Evolutionary conservation across 2,329 filamentous ascomycete genomes (phyloP).

Genomic region (Fusarium drepaniforme): DNA sequence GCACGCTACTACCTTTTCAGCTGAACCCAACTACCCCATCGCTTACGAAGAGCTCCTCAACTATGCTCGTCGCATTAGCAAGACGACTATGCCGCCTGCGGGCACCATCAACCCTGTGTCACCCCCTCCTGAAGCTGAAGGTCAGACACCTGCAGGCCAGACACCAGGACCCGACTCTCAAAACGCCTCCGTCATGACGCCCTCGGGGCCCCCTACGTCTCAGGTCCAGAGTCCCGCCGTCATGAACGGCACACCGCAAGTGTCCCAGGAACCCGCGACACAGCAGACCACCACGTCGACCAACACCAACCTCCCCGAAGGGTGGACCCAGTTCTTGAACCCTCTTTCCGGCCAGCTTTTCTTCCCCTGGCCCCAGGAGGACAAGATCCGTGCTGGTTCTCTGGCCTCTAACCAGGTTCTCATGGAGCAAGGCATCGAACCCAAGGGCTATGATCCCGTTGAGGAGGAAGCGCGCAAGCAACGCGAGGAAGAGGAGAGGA

Average conservation of each 20-base stretch:
- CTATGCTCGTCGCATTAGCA: slow-evolving; percentile 84
- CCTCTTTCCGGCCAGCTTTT: slow-evolving; percentile 71
- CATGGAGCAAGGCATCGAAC: slow-evolving; percentile 71
- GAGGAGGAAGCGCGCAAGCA: slow-evolving; percentile 65
- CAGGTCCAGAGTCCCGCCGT: slow-evolving; percentile 51
- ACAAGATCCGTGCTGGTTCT: slow-evolving; percentile 76
- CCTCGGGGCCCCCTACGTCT: slow-evolving; percentile 48
- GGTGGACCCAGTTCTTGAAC: slow-evolving; percentile 65
- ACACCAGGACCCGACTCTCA: slow-evolving; percentile 49
- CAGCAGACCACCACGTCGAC: slow-evolving; percentile 49
- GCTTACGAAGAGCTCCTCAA: slow-evolving; percentile 79
- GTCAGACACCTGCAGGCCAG: slow-evolving; percentile 46
- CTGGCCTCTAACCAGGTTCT: slow-evolving; percentile 74
- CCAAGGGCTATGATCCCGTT: slow-evolving; percentile 69
- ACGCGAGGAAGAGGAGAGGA: slow-evolving; percentile 63
- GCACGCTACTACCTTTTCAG: slow-evolving; percentile 67
- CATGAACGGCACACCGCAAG: slow-evolving; percentile 48
- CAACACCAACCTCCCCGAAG: slow-evolving; percentile 60
- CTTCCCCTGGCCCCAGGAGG: slow-evolving; percentile 81
- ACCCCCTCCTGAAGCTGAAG: slow-evolving; percentile 39
- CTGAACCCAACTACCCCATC: slow-evolving; percentile 66
- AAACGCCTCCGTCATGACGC: slow-evolving; percentile 47
- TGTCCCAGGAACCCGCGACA: slow-evolving; percentile 46
- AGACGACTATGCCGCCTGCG: slow-evolving; percentile 80
- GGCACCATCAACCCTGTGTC: slow-evolving; percentile 57